phyloP scores from a whole-genome alignment of 257 asterid genomes.

The Verbascum thapsus region DNA sequence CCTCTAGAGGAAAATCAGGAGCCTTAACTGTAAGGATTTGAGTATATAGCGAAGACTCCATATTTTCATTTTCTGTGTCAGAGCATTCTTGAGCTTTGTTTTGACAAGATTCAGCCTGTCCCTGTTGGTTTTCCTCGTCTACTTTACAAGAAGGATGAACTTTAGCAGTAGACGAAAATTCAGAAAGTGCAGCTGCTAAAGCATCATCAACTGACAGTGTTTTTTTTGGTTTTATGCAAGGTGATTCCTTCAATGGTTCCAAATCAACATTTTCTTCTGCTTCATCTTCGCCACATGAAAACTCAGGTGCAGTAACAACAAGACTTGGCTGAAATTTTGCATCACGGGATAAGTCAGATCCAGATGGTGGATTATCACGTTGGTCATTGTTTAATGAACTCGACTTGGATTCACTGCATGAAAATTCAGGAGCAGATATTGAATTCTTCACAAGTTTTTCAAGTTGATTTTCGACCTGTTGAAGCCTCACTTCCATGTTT shows the following conservation, averaged over 20 bases:
- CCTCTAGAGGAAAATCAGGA: constrained; percentile 66
- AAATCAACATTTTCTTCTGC: constrained; percentile 45
- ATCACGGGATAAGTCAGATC: constrained; percentile 37
- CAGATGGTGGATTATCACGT: constrained; percentile 39
- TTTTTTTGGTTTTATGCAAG: constrained; percentile 43
- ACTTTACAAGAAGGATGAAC: constrained; percentile 32
- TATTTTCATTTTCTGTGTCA: constrained; percentile 33
- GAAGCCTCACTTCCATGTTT: constrained; percentile 80
- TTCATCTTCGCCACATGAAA: constrained; percentile 58
- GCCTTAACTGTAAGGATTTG: constrained; percentile 46
- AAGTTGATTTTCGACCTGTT: constrained; percentile 71
- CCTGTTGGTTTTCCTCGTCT: constrained; percentile 26
- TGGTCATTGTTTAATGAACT: constrained; percentile 58
- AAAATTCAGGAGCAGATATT: constrained; percentile 73
- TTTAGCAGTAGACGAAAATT: constrained; percentile 51
- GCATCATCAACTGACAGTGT: constrained; percentile 71
- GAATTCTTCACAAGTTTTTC: constrained; percentile 58
- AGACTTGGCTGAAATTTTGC: constrained; percentile 52
- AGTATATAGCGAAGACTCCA: constrained; percentile 43
- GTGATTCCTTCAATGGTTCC: constrained; percentile 41
- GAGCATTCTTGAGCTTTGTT: constrained; percentile 31
- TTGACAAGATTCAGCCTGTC: constrained; percentile 28
- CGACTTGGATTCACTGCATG: constrained; percentile 60
- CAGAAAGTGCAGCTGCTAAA: constrained; percentile 83
- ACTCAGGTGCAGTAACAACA: constrained; percentile 74